These are phyloP conservation scores for Tuber melanosporum DNA, from an alignment of 495 filamentous ascomycete genomes.

Conservation along the genomic window DNA sequence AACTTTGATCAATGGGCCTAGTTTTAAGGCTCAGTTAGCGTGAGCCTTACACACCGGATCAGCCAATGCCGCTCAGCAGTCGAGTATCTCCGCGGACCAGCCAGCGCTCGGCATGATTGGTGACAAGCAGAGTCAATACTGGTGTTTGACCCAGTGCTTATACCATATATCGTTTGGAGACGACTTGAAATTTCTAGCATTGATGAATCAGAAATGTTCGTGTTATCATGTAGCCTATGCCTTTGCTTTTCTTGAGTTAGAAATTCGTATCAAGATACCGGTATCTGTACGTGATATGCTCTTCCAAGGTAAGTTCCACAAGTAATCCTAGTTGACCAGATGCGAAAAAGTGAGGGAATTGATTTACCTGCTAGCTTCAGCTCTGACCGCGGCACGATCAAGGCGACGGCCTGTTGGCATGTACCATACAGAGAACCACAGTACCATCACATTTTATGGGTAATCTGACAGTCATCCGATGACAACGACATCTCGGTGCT, in stretches of 20 bases:
- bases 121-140: background rate
- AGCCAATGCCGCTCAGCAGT: background rate
- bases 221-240: background rate
- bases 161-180: background rate
- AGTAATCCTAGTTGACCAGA: background rate
- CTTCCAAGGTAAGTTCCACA: background rate
- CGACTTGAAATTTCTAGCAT: background rate
- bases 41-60: background rate
- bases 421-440: background rate
- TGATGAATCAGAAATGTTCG: background rate
- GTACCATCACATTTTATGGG: background rate
- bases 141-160: background rate
- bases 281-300: no score
- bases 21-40: background rate
- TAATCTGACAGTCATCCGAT: background rate
- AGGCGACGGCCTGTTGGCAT: background rate
- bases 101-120: background rate
- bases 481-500: background rate
- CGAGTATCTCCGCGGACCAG: background rate
- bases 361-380: background rate
- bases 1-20: background rate
- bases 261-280: background rate
- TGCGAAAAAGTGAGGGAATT: background rate
- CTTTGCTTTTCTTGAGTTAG: background rate
- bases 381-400: background rate